Evolutionary conservation across 1,284 basidiomycete species (phyloP), one percentile per base, ranked within the genome.

Genomic region (Marasmius oreades): DNA sequence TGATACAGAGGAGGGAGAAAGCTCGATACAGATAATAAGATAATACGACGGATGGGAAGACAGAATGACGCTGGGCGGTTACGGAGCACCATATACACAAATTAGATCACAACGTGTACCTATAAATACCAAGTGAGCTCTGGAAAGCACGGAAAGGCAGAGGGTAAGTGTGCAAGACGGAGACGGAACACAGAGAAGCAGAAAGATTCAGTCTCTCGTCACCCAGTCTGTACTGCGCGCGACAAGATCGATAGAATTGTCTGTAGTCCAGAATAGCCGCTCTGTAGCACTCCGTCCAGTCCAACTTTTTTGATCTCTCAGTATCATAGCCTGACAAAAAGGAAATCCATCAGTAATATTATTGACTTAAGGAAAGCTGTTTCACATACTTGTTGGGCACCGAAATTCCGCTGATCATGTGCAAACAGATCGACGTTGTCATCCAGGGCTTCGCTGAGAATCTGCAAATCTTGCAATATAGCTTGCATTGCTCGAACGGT

Each of bases 231-330:
- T 85, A 71, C 89, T 92, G 61, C 90, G 80, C 51, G 85, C 82
- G 58, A 86, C 86, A 62, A 93, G 80, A 73, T 91, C 91, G 61
- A 92, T 86, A 14, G 90, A 89, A 67, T 90, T 86, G 66, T 94
- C 92, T 55, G 86, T 86, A 53, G 90, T 91, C 85, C 92, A 95
- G 73, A 95, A 95, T 58, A 92, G 71, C 48, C 89, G 80, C 69
- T 97, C 94, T 23, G 90, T 94, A 16, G 90, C 85, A 62, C 90
- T 93, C 54, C 92, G 79, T 22, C 85, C 85, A 59, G 86, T 95
- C 94, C 94, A 97, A 66, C 88, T 89, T 72, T 93, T 93, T 71
- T 98, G 95, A 65, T 94, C 89, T 33, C 94, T 81, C 16, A 97
- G 76, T 58, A 97, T 92, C 84, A 95, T 93, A 20, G 93, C 93